These are phyloP conservation scores for Melampsora abietis-canadensis DNA, from an alignment of 1,284 basidiomycete species.

Conservation along the genomic window DNA sequence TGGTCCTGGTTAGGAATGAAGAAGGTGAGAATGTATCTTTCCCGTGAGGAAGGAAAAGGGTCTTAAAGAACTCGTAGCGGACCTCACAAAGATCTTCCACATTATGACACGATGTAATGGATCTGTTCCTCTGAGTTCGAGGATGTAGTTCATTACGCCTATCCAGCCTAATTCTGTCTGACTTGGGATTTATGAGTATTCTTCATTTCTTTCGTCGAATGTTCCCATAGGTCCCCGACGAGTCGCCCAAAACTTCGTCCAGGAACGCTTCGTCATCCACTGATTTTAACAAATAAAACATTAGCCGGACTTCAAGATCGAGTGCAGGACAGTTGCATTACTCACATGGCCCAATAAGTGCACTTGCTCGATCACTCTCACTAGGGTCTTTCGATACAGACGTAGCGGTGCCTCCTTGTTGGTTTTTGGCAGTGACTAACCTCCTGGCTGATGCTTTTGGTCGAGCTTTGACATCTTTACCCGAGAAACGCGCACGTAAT, in stretches of 20 bases:
- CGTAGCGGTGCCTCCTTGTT: neutral
- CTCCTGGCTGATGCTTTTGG: neutral
- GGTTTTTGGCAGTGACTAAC: neutral
- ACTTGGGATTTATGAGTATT: neutral
- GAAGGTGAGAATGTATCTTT: too few relatives aligned
- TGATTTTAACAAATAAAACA: slow-evolving; percentile 1
- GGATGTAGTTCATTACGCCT: too few relatives aligned
- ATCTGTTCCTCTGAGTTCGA: too few relatives aligned
- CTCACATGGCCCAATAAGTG: neutral
- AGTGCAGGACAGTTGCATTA: neutral
- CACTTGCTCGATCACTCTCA: neutral
- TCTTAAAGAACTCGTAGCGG: too few relatives aligned
- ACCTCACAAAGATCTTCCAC: too few relatives aligned
- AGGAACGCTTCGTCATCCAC: slow-evolving; percentile 41
- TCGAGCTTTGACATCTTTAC: slow-evolving; percentile 5
- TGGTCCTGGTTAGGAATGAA: too few relatives aligned
- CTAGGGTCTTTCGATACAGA: neutral
- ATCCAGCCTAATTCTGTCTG: too few relatives aligned
- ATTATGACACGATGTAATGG: too few relatives aligned
- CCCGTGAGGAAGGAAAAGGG: too few relatives aligned
- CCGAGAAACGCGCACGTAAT: neutral
- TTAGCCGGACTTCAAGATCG: neutral
- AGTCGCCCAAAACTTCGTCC: slow-evolving; percentile 39
- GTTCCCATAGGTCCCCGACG: slow-evolving; percentile 40
- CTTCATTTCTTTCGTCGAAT: neutral